Percentiles rank a stretch among this genome's conserved stretches.
phyloP scores from a whole-genome alignment of 2,329 filamentous ascomycete genomes.

The Monilinia polystroma region DNA sequence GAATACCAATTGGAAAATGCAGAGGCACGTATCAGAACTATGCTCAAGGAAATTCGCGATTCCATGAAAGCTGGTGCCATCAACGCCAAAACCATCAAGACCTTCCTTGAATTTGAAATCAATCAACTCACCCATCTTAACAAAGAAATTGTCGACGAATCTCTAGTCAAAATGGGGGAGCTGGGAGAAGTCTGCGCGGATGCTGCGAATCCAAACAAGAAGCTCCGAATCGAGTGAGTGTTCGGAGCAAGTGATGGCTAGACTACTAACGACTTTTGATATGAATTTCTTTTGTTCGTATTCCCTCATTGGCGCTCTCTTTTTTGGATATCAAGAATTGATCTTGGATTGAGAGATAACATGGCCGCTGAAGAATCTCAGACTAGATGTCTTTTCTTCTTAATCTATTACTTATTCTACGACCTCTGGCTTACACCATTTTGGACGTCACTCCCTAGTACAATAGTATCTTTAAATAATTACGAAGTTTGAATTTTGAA shows the following conservation, averaged over 20 bases:
- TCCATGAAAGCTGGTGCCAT: slow-evolving; percentile 41
- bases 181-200: slow-evolving; percentile 36
- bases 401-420: background rate
- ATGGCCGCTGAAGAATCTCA: background rate
- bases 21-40: slow-evolving; percentile 41
- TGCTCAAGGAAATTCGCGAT: slow-evolving; percentile 41
- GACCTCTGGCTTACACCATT: background rate
- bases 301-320: slow-evolving; percentile 6
- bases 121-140: slow-evolving; percentile 37
- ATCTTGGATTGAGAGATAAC: background rate
- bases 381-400: background rate
- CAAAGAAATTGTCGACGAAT: slow-evolving; percentile 40
- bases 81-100: slow-evolving; percentile 41
- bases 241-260: background rate
- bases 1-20: slow-evolving; percentile 44
- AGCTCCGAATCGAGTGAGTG: slow-evolving; percentile 27
- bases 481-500: background rate
- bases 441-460: slow-evolving; percentile 5
- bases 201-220: slow-evolving; percentile 30
- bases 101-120: slow-evolving; percentile 43
- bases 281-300: slow-evolving; percentile 25
- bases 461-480: background rate
- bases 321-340: background rate
- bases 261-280: background rate
- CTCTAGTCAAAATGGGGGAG: slow-evolving; percentile 35